phyloP scores from a whole-genome alignment of 2,329 filamentous ascomycete genomes.

The Westerdykella aurantiaca region DNA sequence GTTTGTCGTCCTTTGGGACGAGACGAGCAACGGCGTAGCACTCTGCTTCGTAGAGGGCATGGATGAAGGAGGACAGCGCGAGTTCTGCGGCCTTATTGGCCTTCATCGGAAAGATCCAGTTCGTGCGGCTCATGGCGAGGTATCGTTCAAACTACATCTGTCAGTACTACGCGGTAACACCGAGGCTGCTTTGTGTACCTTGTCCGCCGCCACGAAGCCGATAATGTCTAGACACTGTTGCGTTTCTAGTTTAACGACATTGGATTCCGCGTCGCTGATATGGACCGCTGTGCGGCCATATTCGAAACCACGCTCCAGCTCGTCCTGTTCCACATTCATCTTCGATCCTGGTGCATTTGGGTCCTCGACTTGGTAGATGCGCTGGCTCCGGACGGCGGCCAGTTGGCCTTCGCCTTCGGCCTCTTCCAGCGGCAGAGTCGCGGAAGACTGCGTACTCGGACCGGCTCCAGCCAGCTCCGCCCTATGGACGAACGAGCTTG shows the following conservation, averaged over 20 bases:
- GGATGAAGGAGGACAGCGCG: constrained; percentile 82
- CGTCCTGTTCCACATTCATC: constrained; percentile 71
- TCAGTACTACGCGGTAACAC: constrained; percentile 3
- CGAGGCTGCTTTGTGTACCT: constrained; percentile 46
- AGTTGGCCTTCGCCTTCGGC: constrained; percentile 42
- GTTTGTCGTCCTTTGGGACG: constrained; percentile 75
- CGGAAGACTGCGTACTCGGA: constrained; percentile 49
- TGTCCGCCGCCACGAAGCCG: constrained; percentile 72
- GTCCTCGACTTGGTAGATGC: constrained; percentile 76
- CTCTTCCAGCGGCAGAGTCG: constrained; percentile 42
- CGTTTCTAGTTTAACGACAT: constrained; percentile 83
- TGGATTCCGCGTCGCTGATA: constrained; percentile 79
- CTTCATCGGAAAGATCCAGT: constrained; percentile 70
- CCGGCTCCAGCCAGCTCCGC: constrained; percentile 45
- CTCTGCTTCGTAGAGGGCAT: constrained; percentile 77
- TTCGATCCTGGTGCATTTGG: constrained; percentile 70
- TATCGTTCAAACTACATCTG: constrained; percentile 66
- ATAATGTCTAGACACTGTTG: constrained; percentile 70
- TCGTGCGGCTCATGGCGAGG: constrained; percentile 75
- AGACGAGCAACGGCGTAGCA: constrained; percentile 82
- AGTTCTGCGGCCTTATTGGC: constrained; percentile 76
- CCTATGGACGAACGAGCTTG: constrained; percentile 66
- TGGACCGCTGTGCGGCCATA: constrained; percentile 90
- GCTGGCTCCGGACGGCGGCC: constrained; percentile 66
- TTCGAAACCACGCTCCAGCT: constrained; percentile 86